phyloP scores from a whole-genome alignment of 768 basidiomycete species.

The Kwoniella europaea region DNA sequence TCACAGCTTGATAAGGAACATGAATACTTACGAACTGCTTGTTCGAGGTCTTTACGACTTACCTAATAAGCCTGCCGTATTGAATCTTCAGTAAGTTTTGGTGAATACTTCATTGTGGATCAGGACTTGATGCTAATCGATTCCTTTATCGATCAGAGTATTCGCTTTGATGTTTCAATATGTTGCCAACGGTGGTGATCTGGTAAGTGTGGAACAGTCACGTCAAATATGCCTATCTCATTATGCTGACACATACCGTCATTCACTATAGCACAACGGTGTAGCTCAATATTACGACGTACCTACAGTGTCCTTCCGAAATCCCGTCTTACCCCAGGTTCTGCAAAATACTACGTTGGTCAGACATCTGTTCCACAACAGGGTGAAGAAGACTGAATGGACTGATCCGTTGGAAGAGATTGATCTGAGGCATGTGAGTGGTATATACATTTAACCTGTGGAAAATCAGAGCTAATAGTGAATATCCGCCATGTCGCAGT shows the following conservation, averaged over 20 bases:
- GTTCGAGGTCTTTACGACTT: conserved; percentile 46
- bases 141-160: conserved; percentile 11
- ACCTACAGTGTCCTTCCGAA: conserved; percentile 50
- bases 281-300: conserved; percentile 56
- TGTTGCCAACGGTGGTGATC: conserved; percentile 30
- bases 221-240: too few species aligned
- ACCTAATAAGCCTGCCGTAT: conserved; percentile 48
- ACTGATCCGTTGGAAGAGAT: conserved; percentile 32
- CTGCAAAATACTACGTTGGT: conserved; percentile 35
- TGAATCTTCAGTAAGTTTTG: conserved; percentile 50
- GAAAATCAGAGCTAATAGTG: neutral
- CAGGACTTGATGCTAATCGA: neutral
- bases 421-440: conserved; percentile 54
- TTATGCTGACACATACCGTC: too few species aligned
- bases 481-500: conserved; percentile 7
- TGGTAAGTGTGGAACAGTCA: conserved; percentile 18
- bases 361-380: conserved; percentile 30
- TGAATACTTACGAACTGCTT: conserved; percentile 49
- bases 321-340: conserved; percentile 45
- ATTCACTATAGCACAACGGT: conserved; percentile 39
- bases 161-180: conserved; percentile 33
- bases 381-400: conserved; percentile 15
- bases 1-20: conserved; percentile 31
- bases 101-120: too few species aligned
- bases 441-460: neutral